Conservation (phyloP, 2,329 filamentous ascomycete genomes). For the Colletotrichum limetticola region DNA sequence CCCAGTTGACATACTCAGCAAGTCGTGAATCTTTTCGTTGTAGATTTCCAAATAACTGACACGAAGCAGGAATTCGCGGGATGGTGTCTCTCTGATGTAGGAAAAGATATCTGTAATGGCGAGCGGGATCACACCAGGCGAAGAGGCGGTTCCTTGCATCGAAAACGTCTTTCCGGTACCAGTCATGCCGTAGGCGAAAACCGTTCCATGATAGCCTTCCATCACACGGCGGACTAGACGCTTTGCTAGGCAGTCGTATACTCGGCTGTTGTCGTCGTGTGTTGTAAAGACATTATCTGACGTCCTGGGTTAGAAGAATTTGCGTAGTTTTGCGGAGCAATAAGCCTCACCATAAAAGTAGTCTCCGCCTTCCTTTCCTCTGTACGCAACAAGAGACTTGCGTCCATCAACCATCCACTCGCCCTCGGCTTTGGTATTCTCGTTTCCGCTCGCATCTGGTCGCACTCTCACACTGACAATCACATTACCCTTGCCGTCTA, state of each 20-base stretch:
- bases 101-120: constrained; percentile 99
- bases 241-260: constrained; percentile 95
- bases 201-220: constrained; percentile 98
- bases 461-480: constrained; percentile 94
- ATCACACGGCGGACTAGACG: constrained; percentile 94
- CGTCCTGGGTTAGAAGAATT: constrained; percentile 35
- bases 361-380: constrained; percentile 90
- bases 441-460: constrained; percentile 77
- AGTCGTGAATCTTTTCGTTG: constrained; percentile 96
- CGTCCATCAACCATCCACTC: constrained; percentile 95
- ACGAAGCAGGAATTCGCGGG: constrained; percentile 90
- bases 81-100: constrained; percentile 96
- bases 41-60: constrained; percentile 99
- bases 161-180: constrained; percentile 99
- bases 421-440: constrained; percentile 70
- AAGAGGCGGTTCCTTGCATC: constrained; percentile 97
- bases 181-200: constrained; percentile 99
- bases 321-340: neutral
- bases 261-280: constrained; percentile 91
- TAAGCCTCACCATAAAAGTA: constrained; percentile 81
- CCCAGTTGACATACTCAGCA: constrained; percentile 79
- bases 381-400: constrained; percentile 83
- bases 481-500: constrained; percentile 91
- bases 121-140: constrained; percentile 94
- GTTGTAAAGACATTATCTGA: constrained; percentile 96